Percentiles rank a stretch among this genome's conserved stretches.
phyloP scores from a whole-genome alignment of 306 rosid species.

The Arachis hypogaea region DNA sequence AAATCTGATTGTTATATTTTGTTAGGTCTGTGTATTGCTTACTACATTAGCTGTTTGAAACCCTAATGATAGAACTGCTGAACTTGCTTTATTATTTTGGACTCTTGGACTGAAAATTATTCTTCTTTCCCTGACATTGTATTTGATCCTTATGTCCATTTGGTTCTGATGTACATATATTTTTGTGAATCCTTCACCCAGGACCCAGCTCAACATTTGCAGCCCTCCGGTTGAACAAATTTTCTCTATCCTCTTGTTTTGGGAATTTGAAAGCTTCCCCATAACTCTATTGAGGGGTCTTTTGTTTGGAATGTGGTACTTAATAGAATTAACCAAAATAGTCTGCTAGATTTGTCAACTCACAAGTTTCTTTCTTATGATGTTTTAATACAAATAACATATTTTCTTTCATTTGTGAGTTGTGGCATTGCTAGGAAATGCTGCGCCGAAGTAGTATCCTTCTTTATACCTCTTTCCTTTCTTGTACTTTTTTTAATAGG shows the following conservation, averaged over 20 bases:
- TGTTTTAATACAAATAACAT: not conserved
- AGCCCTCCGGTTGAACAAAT: not conserved
- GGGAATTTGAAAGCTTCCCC: not conserved
- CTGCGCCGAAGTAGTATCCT: conserved; percentile 1
- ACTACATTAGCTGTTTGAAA: conserved; percentile 8
- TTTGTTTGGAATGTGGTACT: conserved; percentile 12
- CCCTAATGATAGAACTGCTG: conserved; percentile 20
- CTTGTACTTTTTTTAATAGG: not conserved
- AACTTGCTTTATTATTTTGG: conserved; percentile 21
- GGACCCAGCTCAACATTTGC: conserved; percentile 18
- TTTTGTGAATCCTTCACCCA: conserved; percentile 6
- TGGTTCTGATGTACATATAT: not conserved
- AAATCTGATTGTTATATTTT: not conserved
- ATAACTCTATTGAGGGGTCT: conserved; percentile 17
- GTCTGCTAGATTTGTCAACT: conserved; percentile 10
- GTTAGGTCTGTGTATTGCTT: not conserved
- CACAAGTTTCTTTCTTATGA: not conserved
- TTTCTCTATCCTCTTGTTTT: conserved; percentile 1
- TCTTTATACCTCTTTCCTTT: not conserved
- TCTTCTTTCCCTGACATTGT: conserved; percentile 21
- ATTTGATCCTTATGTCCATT: conserved; percentile 1
- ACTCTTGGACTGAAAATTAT: not conserved
- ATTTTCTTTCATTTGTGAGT: not conserved
- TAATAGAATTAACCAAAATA: conserved; percentile 29
- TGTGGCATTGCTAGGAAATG: conserved; percentile 3